A percentile compares a stretch with the other conserved stretches of the same genome.
Evolutionary conservation across 2,329 filamentous ascomycete species (phyloP).

Genomic region (Xylaria sp.): DNA sequence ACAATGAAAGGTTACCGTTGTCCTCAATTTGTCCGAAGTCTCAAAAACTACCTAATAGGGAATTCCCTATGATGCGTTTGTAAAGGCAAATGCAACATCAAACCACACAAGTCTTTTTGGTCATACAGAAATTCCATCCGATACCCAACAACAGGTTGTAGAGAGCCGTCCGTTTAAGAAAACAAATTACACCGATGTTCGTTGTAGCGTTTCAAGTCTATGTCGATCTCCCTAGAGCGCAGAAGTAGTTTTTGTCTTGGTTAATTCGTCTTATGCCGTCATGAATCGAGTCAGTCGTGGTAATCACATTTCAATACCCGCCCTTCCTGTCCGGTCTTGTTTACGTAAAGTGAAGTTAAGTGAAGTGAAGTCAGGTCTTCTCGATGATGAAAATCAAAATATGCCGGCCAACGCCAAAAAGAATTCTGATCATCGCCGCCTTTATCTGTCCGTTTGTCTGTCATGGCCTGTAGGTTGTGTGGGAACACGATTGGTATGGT

Average conservation of each 20-base stretch:
- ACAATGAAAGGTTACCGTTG: too few species aligned
- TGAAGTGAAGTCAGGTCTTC: constrained; percentile 28
- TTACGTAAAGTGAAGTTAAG: constrained; percentile 25
- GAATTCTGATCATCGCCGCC: constrained; percentile 28
- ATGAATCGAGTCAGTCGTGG: constrained; percentile 36
- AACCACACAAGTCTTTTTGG: constrained; percentile 24
- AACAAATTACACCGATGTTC: constrained; percentile 38
- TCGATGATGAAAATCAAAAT: constrained; percentile 28
- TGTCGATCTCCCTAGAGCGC: constrained; percentile 33
- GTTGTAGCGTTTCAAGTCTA: constrained; percentile 37
- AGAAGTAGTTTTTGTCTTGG: constrained; percentile 37
- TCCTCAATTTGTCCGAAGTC: constrained; percentile 15
- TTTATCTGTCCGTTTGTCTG: constrained; percentile 31
- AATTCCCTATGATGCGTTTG: constrained; percentile 2
- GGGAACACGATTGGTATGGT: constrained; percentile 23
- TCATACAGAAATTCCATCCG: constrained; percentile 27
- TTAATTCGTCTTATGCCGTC: constrained; percentile 37
- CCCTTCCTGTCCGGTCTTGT: constrained; percentile 27
- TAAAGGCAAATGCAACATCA: constrained; percentile 17
- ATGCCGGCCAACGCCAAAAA: constrained; percentile 33
- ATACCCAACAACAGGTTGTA: constrained; percentile 28
- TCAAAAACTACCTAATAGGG: constrained; percentile 6
- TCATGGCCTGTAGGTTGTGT: constrained; percentile 22
- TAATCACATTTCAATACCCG: constrained; percentile 16
- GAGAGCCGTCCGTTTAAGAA: constrained; percentile 27